These are phyloP conservation scores for Lotus japonicus DNA, from an alignment of 306 rosid species.

Conservation along the genomic window DNA sequence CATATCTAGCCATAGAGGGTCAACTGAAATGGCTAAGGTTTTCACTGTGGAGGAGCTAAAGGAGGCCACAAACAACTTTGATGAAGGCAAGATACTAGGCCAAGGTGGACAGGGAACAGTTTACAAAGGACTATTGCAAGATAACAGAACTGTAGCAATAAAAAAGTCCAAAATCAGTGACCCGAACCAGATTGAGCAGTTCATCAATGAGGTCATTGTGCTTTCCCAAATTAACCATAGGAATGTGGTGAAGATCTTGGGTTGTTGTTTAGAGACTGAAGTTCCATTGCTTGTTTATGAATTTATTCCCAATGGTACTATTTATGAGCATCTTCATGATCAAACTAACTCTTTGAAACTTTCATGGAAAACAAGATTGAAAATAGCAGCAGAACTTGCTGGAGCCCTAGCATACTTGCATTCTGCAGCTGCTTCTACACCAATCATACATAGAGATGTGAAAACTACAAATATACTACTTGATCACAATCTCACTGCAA, in stretches of 20 bases:
- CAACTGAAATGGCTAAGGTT: not conserved
- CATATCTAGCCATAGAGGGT: constrained; percentile 1
- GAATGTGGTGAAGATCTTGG: constrained; percentile 40
- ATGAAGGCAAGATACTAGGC: constrained; percentile 20
- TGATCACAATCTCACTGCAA: too few relatives aligned
- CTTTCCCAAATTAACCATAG: constrained; percentile 41
- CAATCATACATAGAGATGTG: constrained; percentile 29
- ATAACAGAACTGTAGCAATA: constrained; percentile 22
- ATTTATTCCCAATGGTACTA: constrained; percentile 8
- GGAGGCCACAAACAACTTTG: constrained; percentile 33
- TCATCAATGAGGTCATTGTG: constrained; percentile 39
- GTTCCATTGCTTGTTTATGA: constrained; percentile 27
- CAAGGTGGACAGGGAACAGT: constrained; percentile 39
- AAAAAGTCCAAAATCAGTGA: constrained; percentile 38
- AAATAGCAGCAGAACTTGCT: constrained; percentile 17
- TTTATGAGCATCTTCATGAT: constrained; percentile 12
- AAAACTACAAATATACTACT: too few relatives aligned
- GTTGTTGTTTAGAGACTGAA: constrained; percentile 28
- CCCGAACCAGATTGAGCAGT: constrained; percentile 33
- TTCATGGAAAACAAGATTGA: constrained; percentile 9
- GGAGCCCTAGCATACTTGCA: constrained; percentile 22
- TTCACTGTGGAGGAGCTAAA: constrained; percentile 29
- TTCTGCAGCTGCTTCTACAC: constrained; percentile 5
- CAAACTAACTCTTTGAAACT: not conserved
- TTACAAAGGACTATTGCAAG: constrained; percentile 25